Base-by-base conservation (phyloP, 345 rosid genomes). In the Diplotaxis tenuifolia region DNA sequence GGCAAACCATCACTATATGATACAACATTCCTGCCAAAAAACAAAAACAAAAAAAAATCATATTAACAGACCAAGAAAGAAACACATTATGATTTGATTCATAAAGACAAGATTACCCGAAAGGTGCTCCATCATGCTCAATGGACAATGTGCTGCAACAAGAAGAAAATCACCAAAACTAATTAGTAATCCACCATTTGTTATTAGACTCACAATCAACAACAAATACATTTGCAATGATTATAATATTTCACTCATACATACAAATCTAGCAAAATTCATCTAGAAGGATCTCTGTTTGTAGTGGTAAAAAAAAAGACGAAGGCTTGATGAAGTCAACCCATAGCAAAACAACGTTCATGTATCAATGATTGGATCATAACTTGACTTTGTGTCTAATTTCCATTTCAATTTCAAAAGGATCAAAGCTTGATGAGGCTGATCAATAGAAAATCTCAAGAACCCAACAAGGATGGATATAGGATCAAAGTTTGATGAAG, bases 1-100 rank as follows among this genome's bases (percentile, higher is more conserved):
- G 97, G 96, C 32, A 72, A 56, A 67, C 97, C 99, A 59, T 93
- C 97, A 52, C 98, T 90, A 71, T 79, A 93, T 10, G 98, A 90
- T 57, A 89, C 94, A 55, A 93, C 97, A 83, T 93, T 93, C 86
- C 98, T 93, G 74, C 64, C 79, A 31, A 22, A 54, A 4, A 6
- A 80, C 64, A 80, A 31, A 22, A 54, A 4, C 16, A 80, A 15
- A 28, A 27, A 4, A 21, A 52, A 38, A 42, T 34, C 63, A 14
- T 4, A 16, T 31, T 9, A 31, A 29, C 42, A 59, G 16, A 15
- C 4, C 60, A 45, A 57, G 9, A 20, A 40, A 67, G 25, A 42
- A 11, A 40, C 49, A 28, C 5, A 28, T 61, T 31, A 34, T 47
- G 32, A 36, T 49, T 4, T 52, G 15, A 72, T 42, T 28, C 10